Evolutionary conservation across 768 basidiomycete species (phyloP), one percentile per base, ranked within the genome.

Genomic region (Dioszegia aurantiaca): DNA sequence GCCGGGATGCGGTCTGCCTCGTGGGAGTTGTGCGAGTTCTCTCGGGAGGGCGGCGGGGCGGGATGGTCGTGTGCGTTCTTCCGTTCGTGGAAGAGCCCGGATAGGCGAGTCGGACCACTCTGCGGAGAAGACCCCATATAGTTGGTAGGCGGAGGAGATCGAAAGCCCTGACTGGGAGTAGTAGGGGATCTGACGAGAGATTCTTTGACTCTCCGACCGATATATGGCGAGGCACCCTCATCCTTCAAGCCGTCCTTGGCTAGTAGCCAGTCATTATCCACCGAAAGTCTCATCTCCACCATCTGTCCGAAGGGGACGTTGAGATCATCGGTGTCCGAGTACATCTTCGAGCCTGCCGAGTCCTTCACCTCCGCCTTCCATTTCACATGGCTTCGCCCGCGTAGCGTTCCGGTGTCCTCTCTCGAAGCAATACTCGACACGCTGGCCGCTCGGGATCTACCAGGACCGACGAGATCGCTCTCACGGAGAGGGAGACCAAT

Each of bases 81-180:
- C 58, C 58, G 58, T 12, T 51, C 63, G 33, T 65, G 67, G 30
- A 65, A 65, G 2, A 68, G 49, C 8, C 61, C 61, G 1, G 67
- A 68, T 1, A 68, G 43, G 12, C 65, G 44, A 41, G 46, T 37
- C 17, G 57, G 26, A 24, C 41, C 39, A 9, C 27, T 24, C 10
- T 6, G 21, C 24, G 40, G 17, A 10, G 37, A 24, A 17, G 23
- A 27, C 16, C 48, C 21, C 12, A 56, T 51, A 6, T 56, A 61
- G n/a, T 47, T 46, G 3, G 64, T 56, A n/a, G 61, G 47, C 31
- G 62, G 59, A 30, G 62, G 37, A n/a, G 64, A 33, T 33, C 14
- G 33, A 14, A 33, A 33, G 14, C 8, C 33, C 6, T 33, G n/a
- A 6, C 33, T 33, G 33, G 6, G 14, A 33, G 33, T n/a, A n/a